Evolutionary conservation across 1,284 basidiomycete species (phyloP).

Genomic region (Fereydounia khargensis): DNA sequence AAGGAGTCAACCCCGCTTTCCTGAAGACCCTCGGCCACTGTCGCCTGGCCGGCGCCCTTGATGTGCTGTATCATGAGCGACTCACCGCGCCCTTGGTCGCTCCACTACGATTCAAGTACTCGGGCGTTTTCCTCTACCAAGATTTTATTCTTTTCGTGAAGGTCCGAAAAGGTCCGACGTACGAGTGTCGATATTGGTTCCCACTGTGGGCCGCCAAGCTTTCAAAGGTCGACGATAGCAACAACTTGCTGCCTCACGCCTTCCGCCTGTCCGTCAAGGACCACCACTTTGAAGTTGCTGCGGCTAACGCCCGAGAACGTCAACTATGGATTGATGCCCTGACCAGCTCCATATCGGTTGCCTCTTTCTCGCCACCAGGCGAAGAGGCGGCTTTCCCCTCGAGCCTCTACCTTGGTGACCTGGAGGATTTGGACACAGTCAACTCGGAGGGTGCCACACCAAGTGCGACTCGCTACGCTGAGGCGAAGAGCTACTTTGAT

Average conservation of each 20-base stretch:
- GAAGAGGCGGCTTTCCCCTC: constrained; percentile 37
- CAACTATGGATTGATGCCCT: constrained; percentile 47
- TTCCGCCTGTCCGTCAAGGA: constrained; percentile 46
- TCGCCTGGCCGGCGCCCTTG: constrained; percentile 48
- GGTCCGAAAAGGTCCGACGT: constrained; percentile 47
- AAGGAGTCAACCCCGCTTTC: constrained; percentile 27
- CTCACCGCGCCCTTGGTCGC: constrained; percentile 36
- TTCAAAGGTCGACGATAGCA: constrained; percentile 25
- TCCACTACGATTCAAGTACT: constrained; percentile 54
- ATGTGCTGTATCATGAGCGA: constrained; percentile 51
- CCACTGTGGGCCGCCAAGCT: constrained; percentile 46
- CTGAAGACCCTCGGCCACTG: constrained; percentile 44
- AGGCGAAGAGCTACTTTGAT: constrained; percentile 23
- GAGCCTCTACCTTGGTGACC: constrained; percentile 34
- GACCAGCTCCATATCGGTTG: constrained; percentile 30
- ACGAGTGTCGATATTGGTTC: constrained; percentile 53
- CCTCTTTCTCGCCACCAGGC: constrained; percentile 26
- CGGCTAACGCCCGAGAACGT: constrained; percentile 43
- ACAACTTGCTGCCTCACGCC: constrained; percentile 38
- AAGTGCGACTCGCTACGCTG: constrained; percentile 18
- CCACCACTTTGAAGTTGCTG: constrained; percentile 54
- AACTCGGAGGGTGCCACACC: constrained; percentile 29
- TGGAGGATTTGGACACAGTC: constrained; percentile 7
- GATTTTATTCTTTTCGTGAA: constrained; percentile 51
- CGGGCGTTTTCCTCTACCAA: constrained; percentile 47